Percentiles rank a stretch among this genome's conserved stretches.
Evolutionary conservation across 768 basidiomycete species (phyloP).

Genomic region (Tricholoma terreum): DNA sequence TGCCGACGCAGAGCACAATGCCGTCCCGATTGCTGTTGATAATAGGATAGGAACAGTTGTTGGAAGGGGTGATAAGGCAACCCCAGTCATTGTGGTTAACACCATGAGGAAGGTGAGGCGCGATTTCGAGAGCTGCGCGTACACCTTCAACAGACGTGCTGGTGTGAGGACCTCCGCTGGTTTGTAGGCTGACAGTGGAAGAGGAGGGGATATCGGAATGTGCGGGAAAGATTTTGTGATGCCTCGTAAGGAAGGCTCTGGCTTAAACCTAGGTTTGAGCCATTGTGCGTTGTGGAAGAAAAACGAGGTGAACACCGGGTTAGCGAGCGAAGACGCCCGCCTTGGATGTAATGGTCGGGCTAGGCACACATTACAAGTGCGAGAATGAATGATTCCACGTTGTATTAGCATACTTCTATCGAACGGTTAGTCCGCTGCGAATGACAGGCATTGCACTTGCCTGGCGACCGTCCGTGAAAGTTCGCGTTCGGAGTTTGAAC

Average conservation of each 20-base stretch:
- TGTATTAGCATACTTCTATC: conserved; percentile 1
- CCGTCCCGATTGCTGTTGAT: conserved; percentile 84
- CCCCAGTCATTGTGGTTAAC: conserved; percentile 86
- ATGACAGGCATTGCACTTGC: neutral
- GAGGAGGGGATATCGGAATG: conserved; percentile 12
- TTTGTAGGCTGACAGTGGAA: conserved; percentile 29
- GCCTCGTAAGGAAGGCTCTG: neutral
- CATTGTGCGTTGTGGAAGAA: conserved; percentile 65
- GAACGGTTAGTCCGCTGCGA: neutral
- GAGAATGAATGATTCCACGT: neutral
- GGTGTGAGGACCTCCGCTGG: conserved; percentile 45
- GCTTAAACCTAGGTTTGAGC: conserved; percentile 20
- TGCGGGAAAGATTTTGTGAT: neutral
- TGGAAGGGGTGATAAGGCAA: conserved; percentile 89
- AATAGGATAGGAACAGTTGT: conserved; percentile 81
- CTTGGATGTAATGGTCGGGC: neutral
- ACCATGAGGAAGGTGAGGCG: conserved; percentile 82
- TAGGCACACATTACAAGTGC: conserved; percentile 1
- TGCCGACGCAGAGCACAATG: conserved; percentile 88
- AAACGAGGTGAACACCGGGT: conserved; percentile 46
- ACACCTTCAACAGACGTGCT: conserved; percentile 56
- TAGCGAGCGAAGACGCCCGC: conserved; percentile 5
- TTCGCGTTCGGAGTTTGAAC: conserved; percentile 21
- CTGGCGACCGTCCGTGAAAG: conserved; percentile 1
- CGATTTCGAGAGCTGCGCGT: conserved; percentile 80